phyloP scores from a whole-genome alignment of 306 rosid genomes.

The Acacia confusa region DNA sequence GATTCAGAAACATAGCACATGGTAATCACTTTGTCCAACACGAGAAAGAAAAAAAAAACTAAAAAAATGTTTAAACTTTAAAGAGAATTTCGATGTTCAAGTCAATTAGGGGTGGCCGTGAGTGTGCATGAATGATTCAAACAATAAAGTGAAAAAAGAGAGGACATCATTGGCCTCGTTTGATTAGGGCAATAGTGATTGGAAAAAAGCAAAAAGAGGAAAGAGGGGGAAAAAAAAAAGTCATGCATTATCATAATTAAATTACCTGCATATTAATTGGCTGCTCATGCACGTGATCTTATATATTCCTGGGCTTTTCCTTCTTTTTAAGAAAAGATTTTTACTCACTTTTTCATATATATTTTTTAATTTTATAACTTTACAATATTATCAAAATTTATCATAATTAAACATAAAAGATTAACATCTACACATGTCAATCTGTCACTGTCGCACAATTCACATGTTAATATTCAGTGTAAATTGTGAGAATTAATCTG shows the following conservation, averaged over 20 bases:
- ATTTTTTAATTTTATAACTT: background rate
- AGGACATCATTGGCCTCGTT: background rate
- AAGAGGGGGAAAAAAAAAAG: background rate
- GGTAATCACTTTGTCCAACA: background rate
- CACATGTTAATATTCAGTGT: background rate
- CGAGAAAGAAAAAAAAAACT: background rate
- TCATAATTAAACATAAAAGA: background rate
- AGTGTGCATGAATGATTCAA: background rate
- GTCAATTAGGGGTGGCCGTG: background rate
- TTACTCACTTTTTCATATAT: background rate
- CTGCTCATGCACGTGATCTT: slow-evolving; percentile 41
- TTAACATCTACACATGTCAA: background rate
- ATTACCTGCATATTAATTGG: slow-evolving; percentile 37
- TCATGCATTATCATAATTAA: background rate
- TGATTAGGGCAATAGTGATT: slow-evolving; percentile 5
- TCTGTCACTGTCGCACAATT: background rate
- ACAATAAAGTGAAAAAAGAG: background rate
- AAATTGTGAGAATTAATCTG: background rate
- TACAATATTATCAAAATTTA: background rate
- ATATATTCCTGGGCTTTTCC: background rate
- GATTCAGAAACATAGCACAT: background rate
- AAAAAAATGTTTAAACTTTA: background rate
- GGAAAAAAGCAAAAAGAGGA: background rate
- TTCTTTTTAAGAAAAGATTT: background rate
- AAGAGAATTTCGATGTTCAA: background rate